A percentile compares a stretch with the other conserved stretches of the same genome.
These are phyloP conservation scores for Kodamaea sp. DNA, from an alignment of 1,139 yeast species.

Conservation along the genomic window DNA sequence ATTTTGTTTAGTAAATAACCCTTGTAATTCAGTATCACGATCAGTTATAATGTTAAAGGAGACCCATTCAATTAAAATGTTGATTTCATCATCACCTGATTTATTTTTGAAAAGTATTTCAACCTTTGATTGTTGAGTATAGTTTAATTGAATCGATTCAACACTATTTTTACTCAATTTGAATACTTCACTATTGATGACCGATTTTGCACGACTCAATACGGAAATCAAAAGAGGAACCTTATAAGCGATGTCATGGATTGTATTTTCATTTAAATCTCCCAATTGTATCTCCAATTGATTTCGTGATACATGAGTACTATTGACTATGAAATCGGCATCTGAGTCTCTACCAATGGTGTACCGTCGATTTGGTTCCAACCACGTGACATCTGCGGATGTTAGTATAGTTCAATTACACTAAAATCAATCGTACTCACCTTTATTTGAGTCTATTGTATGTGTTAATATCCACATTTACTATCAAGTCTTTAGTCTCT, in stretches of 20 bases:
- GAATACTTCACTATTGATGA: constrained; percentile 26
- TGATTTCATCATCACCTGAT: constrained; percentile 12
- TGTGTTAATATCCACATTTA: constrained; percentile 16
- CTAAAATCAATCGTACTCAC: neutral
- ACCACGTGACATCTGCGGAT: constrained; percentile 1
- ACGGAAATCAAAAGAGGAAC: constrained; percentile 14
- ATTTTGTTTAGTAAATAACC: constrained; percentile 12
- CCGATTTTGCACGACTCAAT: constrained; percentile 30
- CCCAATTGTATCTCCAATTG: constrained; percentile 26
- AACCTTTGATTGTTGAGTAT: constrained; percentile 14
- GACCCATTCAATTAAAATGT: constrained; percentile 23
- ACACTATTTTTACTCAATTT: constrained; percentile 20
- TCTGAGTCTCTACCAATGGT: constrained; percentile 31
- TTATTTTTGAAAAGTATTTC: constrained; percentile 20
- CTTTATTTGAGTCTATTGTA: neutral
- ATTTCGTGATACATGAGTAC: constrained; percentile 28
- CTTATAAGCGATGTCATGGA: constrained; percentile 18
- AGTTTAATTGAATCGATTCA: constrained; percentile 16
- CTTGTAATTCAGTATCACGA: constrained; percentile 1
- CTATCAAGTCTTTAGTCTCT: neutral
- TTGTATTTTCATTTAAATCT: constrained; percentile 4
- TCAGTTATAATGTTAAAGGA: constrained; percentile 18
- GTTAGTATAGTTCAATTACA: constrained; percentile 5
- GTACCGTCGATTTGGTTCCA: constrained; percentile 20
- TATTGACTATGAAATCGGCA: constrained; percentile 21